Percentiles rank a stretch among this genome's conserved stretches.
Conservation (phyloP, 2,329 filamentous ascomycete species). For the Didymella pomorum region DNA sequence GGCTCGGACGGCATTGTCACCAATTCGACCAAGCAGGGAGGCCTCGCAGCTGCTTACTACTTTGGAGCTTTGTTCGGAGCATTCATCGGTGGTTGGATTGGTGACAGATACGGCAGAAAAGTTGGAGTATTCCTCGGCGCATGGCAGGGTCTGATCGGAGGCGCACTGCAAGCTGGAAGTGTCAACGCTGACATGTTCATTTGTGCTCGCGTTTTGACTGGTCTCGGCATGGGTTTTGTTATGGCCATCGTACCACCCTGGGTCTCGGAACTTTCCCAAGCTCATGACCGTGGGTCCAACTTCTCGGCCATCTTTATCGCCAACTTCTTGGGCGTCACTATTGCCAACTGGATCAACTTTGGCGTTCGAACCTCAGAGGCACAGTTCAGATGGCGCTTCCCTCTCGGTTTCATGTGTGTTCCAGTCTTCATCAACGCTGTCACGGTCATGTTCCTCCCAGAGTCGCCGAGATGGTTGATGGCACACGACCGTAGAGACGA, state of each 20-base stretch:
- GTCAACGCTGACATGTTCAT: background rate
- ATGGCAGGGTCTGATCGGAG: background rate
- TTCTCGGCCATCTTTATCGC: background rate
- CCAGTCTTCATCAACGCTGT: background rate
- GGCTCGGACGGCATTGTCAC: background rate
- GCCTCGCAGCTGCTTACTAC: background rate
- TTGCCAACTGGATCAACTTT: background rate
- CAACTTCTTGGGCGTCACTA: background rate
- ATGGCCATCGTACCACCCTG: background rate
- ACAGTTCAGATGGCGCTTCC: background rate
- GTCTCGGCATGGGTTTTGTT: background rate
- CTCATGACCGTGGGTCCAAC: background rate
- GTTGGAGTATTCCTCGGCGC: background rate
- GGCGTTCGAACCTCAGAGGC: background rate
- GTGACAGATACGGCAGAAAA: background rate
- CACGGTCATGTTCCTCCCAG: background rate
- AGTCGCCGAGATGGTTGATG: background rate
- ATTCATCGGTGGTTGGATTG: background rate
- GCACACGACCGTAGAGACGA: background rate
- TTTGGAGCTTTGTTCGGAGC: background rate
- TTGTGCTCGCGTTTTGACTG: background rate
- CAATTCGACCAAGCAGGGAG: background rate
- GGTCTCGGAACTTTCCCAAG: background rate
- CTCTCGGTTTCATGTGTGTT: background rate
- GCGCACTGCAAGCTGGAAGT: background rate